phyloP scores from a whole-genome alignment of 768 basidiomycete species.

The Mycena vitilis region DNA sequence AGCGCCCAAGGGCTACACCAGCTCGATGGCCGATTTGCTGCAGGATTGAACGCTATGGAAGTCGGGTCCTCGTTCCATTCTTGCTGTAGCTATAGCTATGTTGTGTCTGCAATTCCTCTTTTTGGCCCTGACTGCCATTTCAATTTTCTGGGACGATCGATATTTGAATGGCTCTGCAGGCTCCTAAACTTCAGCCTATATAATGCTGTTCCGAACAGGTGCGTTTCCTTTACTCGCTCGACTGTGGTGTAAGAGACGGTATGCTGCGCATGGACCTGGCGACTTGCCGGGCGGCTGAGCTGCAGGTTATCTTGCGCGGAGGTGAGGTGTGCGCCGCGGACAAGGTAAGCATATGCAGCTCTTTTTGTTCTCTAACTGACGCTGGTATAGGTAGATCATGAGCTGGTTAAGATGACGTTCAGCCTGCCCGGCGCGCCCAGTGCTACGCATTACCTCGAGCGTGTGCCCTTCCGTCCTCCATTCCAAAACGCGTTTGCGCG shows the following conservation, averaged over 20 bases:
- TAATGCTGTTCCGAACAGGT: not conserved
- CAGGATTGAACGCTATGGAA: not conserved
- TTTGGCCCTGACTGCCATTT: too few species aligned
- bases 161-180: too few species aligned
- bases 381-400: too few species aligned
- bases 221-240: too few species aligned
- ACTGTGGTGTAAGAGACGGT: too few species aligned
- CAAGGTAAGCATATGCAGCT: not conserved
- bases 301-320: slow-evolving; percentile 1
- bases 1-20: slow-evolving; percentile 58
- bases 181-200: not conserved
- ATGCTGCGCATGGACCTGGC: slow-evolving; percentile 20
- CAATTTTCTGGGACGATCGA: too few species aligned
- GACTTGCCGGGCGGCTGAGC: not conserved
- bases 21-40: slow-evolving; percentile 27
- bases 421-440: not conserved
- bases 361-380: too few species aligned
- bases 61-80: too few species aligned
- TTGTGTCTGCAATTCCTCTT: too few species aligned
- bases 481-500: too few species aligned
- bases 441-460: slow-evolving; percentile 18
- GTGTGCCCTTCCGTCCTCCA: not conserved
- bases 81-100: too few species aligned
- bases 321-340: not conserved
- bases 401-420: slow-evolving; percentile 14